phyloP scores from a whole-genome alignment of 176 grass and related monocot species.

The Triticum timopheevii region DNA sequence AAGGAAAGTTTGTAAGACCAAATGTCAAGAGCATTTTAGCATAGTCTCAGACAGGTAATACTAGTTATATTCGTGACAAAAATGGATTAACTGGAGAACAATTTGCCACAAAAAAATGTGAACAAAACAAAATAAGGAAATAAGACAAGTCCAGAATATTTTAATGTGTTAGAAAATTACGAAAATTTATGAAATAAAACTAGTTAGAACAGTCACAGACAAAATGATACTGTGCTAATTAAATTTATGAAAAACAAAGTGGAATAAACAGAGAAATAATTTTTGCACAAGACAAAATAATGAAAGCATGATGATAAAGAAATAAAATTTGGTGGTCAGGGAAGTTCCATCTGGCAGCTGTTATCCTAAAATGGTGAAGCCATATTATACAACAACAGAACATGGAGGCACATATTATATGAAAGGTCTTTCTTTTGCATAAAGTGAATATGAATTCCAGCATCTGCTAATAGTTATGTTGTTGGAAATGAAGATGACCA shows the following conservation, averaged over 20 bases:
- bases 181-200: no score
- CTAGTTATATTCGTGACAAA: constrained; percentile 6
- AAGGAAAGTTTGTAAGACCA: constrained; percentile 5
- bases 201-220: not conserved
- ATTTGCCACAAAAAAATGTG: not conserved
- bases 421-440: not conserved
- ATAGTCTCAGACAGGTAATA: constrained; percentile 16
- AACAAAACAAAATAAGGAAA: constrained; percentile 10
- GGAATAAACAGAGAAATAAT: constrained; percentile 13
- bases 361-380: constrained; percentile 1
- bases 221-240: constrained; percentile 11
- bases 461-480: not conserved
- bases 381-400: not conserved
- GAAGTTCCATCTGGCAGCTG: not conserved
- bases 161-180: not conserved
- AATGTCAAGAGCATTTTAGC: constrained; percentile 6
- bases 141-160: constrained; percentile 10
- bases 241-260: constrained; percentile 5
- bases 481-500: constrained; percentile 5
- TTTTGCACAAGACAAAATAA: not conserved
- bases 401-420: constrained; percentile 17
- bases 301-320: not conserved
- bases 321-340: constrained; percentile 2
- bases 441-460: constrained; percentile 11
- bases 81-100: constrained; percentile 8